Percentiles rank a stretch among this genome's conserved stretches.
phyloP scores from a whole-genome alignment of 202 grass and related monocot genomes.

The Carex arenaria region DNA sequence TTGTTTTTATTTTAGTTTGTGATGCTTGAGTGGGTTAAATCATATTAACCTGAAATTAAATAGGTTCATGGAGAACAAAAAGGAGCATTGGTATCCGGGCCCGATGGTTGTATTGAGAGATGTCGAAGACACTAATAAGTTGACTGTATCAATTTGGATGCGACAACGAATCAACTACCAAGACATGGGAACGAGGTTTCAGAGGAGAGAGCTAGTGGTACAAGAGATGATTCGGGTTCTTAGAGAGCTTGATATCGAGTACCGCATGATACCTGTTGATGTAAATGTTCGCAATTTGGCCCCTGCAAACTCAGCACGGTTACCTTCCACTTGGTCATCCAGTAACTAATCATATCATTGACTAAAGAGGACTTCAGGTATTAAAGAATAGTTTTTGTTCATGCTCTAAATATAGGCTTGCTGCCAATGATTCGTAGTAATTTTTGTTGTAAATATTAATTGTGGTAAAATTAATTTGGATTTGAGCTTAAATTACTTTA shows the following conservation, averaged over 20 bases:
- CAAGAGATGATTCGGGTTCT: slow-evolving; percentile 75
- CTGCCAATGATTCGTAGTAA: not conserved
- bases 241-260: slow-evolving; percentile 73
- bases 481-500: not conserved
- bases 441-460: not conserved
- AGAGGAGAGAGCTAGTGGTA: slow-evolving; percentile 62
- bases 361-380: not conserved
- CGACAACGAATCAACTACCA: slow-evolving; percentile 79
- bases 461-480: not conserved
- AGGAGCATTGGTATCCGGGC: slow-evolving; percentile 76
- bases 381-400: not conserved
- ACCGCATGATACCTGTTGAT: slow-evolving; percentile 71
- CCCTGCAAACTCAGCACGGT: slow-evolving; percentile 36
- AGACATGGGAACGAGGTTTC: slow-evolving; percentile 58
- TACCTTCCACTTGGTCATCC: slow-evolving; percentile 66
- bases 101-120: slow-evolving; percentile 56
- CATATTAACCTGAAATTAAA: not conserved
- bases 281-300: slow-evolving; percentile 61
- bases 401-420: not conserved
- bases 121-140: slow-evolving; percentile 62
- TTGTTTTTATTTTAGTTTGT: not conserved
- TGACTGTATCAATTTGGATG: slow-evolving; percentile 75
- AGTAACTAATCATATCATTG: slow-evolving; percentile 10
- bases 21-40: not conserved
- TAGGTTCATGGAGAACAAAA: slow-evolving; percentile 65